Conservation (phyloP, 2,329 filamentous ascomycete species). For the Fonsecaea pugnacius region DNA sequence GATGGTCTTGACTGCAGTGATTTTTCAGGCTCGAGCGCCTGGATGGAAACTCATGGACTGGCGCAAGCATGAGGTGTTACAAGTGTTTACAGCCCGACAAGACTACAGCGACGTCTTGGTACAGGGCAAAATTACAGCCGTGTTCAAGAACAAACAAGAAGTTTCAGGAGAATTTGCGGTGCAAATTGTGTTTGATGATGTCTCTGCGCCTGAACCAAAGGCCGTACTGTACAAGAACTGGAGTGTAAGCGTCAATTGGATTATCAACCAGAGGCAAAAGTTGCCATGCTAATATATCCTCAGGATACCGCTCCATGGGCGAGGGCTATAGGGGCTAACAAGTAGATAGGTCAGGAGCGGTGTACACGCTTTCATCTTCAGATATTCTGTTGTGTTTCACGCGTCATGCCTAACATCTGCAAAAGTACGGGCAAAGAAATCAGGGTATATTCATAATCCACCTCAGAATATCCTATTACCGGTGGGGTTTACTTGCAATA, state of each 20-base stretch:
- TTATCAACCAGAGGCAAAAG: neutral
- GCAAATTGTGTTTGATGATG: constrained; percentile 2
- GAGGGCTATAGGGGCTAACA: no score
- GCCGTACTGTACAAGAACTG: neutral
- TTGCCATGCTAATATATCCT: neutral
- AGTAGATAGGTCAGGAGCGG: no score
- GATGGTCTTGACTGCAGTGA: neutral
- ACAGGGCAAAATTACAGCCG: constrained; percentile 3
- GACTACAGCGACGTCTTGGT: constrained; percentile 6
- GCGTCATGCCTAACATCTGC: no score
- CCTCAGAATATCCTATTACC: no score
- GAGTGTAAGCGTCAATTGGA: neutral
- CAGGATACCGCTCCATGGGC: no score
- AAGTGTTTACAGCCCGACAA: neutral
- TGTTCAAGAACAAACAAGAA: constrained; percentile 6
- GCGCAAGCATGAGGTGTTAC: constrained; percentile 2
- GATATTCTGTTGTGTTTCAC: no score
- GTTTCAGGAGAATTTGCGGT: neutral
- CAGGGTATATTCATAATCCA: no score
- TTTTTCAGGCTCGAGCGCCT: neutral
- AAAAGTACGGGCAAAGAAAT: no score
- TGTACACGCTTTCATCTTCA: no score
- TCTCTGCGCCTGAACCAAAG: neutral
- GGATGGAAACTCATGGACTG: constrained; percentile 4
- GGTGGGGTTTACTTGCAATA: no score